phyloP scores from a whole-genome alignment of 2,329 filamentous ascomycete genomes.

The Sporothrix brunneoviolacea region DNA sequence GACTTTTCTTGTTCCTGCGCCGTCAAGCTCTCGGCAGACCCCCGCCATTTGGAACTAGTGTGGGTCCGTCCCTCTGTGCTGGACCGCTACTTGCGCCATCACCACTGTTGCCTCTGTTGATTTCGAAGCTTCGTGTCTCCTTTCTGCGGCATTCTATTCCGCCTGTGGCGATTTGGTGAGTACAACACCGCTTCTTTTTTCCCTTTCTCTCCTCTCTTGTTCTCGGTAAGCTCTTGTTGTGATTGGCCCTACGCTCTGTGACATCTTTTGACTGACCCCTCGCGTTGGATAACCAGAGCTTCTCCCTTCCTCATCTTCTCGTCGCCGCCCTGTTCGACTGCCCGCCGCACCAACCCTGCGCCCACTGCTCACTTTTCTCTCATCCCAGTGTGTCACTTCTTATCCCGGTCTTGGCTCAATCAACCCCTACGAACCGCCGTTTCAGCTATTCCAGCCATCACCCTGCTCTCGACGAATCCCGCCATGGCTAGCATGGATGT shows the following conservation, averaged over 20 bases:
- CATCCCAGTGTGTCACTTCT: too few relatives aligned
- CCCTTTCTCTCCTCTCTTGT: not conserved
- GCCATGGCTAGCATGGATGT: conserved; percentile 14
- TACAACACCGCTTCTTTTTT: not conserved
- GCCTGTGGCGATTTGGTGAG: not conserved
- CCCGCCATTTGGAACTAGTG: not conserved
- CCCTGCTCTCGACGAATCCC: too few relatives aligned
- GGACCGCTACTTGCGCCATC: conserved; percentile 13
- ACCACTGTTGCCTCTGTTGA: conserved; percentile 9
- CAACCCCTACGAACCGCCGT: too few relatives aligned
- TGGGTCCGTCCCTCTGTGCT: conserved; percentile 6
- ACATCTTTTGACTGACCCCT: not conserved
- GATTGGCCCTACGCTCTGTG: not conserved
- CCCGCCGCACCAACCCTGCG: too few relatives aligned
- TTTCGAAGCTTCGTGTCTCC: not conserved
- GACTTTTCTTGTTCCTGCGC: conserved; percentile 6
- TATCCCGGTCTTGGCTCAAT: too few relatives aligned
- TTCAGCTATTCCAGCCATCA: too few relatives aligned
- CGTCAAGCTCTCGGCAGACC: not conserved
- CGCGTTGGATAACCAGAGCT: too few relatives aligned
- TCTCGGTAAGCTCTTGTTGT: not conserved
- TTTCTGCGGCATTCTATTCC: not conserved
- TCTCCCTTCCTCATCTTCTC: too few relatives aligned
- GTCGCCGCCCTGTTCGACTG: too few relatives aligned
- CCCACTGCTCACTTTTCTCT: too few relatives aligned